These are phyloP conservation scores for Akanthomyces lecanii DNA, from an alignment of 2,329 filamentous ascomycete genomes.

Conservation along the genomic window DNA sequence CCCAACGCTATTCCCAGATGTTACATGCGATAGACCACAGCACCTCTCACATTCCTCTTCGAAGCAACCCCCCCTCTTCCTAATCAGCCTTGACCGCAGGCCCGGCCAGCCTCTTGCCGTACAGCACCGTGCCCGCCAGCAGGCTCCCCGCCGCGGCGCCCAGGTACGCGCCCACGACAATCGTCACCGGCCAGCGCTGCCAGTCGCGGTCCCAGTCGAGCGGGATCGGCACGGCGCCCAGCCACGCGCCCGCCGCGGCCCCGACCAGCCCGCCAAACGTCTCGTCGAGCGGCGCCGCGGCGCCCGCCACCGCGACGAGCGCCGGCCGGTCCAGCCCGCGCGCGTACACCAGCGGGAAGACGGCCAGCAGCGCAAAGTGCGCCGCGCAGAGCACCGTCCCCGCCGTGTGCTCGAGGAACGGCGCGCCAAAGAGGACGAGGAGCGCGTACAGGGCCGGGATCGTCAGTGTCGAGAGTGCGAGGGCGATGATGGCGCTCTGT, in stretches of 20 bases:
- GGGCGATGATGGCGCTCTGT: constrained; percentile 43
- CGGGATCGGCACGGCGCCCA: constrained; percentile 91
- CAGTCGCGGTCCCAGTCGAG: constrained; percentile 98
- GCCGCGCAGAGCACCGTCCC: constrained; percentile 78
- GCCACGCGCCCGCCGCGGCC: constrained; percentile 76
- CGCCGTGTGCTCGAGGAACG: constrained; percentile 71
- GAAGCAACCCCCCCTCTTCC: neutral
- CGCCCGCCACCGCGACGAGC: constrained; percentile 67
- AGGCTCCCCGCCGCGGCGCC: constrained; percentile 71
- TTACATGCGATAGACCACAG: neutral
- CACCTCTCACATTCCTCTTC: neutral
- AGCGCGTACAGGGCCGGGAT: constrained; percentile 59
- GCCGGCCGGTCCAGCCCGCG: constrained; percentile 70
- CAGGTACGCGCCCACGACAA: constrained; percentile 75
- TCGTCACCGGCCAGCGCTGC: constrained; percentile 96
- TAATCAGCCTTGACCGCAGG: constrained; percentile 28
- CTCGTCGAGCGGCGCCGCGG: constrained; percentile 71
- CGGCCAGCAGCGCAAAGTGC: constrained; percentile 74
- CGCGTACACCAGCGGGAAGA: constrained; percentile 79
- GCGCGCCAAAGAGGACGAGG: constrained; percentile 87
- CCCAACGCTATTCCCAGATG: neutral
- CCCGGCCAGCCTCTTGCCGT: constrained; percentile 40
- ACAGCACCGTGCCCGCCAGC: constrained; percentile 49
- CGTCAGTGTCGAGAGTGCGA: constrained; percentile 63
- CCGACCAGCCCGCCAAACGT: constrained; percentile 80